Conservation (phyloP, 208 protist genomes). For the Trypanosoma mega region DNA sequence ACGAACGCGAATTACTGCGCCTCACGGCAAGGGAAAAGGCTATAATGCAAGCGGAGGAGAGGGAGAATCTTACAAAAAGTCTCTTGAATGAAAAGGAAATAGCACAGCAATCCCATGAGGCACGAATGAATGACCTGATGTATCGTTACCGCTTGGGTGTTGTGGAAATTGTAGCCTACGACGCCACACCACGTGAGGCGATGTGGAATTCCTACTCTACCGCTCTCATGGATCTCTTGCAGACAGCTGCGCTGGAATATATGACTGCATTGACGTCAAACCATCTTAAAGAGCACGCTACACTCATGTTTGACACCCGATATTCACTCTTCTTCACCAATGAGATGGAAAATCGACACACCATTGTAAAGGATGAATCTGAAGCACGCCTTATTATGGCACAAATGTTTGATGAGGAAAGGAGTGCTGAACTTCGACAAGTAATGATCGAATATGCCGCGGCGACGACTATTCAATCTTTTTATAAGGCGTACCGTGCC, state of each 20-base stretch:
- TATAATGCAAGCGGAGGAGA: conserved; percentile 7
- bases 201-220: not conserved
- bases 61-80: not conserved
- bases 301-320: not conserved
- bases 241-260: not conserved
- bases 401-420: conserved; percentile 1
- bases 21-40: conserved; percentile 10
- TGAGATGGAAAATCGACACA: conserved; percentile 18
- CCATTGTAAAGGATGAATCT: conserved; percentile 19
- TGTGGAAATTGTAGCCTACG: not conserved
- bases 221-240: not conserved
- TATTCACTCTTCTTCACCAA: not conserved
- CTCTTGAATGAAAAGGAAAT: not conserved
- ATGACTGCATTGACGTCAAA: not conserved
- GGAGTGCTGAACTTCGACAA: conserved; percentile 5
- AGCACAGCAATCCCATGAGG: not conserved
- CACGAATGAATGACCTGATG: not conserved
- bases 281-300: too few relatives aligned
- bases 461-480: conserved; percentile 16
- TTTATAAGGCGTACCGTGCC: conserved; percentile 17
- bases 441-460: not conserved
- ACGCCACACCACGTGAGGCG: not conserved
- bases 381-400: conserved; percentile 24
- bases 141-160: not conserved
- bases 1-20: conserved; percentile 24